These are phyloP conservation scores for Acer campestre DNA, from an alignment of 345 rosid species.

Conservation along the genomic window DNA sequence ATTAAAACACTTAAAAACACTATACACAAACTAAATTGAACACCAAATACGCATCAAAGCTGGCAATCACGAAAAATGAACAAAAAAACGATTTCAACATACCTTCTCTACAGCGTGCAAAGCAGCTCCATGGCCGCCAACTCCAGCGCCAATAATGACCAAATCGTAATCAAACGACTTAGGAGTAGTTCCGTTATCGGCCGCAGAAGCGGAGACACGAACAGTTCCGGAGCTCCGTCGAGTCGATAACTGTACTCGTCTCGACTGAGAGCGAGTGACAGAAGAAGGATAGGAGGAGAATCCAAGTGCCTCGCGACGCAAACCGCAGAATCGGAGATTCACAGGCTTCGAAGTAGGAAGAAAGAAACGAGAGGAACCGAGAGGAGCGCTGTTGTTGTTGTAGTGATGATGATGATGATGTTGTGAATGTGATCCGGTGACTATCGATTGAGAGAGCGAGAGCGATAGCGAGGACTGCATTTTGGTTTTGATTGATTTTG, in stretches of 20 bases:
- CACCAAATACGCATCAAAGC: not conserved
- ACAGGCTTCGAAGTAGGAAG: slow-evolving; percentile 39
- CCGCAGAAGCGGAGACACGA: slow-evolving; percentile 41
- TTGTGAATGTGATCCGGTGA: slow-evolving; percentile 21
- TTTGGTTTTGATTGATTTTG: not conserved
- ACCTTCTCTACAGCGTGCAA: slow-evolving; percentile 98
- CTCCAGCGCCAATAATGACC: slow-evolving; percentile 95
- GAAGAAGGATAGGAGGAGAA: slow-evolving; percentile 23
- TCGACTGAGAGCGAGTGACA: too few relatives aligned
- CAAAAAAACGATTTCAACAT: not conserved
- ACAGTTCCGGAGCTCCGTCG: slow-evolving; percentile 20
- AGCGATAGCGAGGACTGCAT: slow-evolving; percentile 67
- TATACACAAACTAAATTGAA: not conserved
- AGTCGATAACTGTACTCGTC: slow-evolving; percentile 13
- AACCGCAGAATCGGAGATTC: slow-evolving; percentile 81
- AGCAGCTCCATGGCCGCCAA: slow-evolving; percentile 98
- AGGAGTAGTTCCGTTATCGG: slow-evolving; percentile 61
- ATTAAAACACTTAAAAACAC: not conserved
- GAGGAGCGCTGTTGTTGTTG: slow-evolving; percentile 14
- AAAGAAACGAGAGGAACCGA: slow-evolving; percentile 24
- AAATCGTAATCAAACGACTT: slow-evolving; percentile 88
- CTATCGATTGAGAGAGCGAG: slow-evolving; percentile 42
- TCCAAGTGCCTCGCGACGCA: slow-evolving; percentile 63
- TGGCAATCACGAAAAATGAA: not conserved
- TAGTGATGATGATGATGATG: not conserved